Evolutionary conservation across 2,329 filamentous ascomycete species (phyloP).

Genomic region (Phaeoacremonium minimum): DNA sequence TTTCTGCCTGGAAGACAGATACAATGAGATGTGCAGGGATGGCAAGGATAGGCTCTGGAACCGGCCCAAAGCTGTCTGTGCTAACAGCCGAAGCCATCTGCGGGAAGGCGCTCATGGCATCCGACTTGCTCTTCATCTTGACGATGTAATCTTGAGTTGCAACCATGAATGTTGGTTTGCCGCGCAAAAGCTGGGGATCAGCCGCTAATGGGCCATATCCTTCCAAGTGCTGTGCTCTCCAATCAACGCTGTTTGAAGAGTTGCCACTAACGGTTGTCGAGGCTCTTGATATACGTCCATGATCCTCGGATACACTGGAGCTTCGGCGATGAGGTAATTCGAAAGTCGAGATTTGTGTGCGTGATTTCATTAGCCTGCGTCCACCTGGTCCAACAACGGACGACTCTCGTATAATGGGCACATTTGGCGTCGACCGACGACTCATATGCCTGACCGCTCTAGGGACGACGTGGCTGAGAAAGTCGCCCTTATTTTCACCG

Average conservation of each 20-base stretch:
- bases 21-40: slow-evolving; percentile 48
- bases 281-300: slow-evolving; percentile 16
- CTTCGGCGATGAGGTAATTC: slow-evolving; percentile 18
- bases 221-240: slow-evolving; percentile 23
- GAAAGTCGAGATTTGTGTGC: slow-evolving; percentile 12
- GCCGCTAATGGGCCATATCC: slow-evolving; percentile 41
- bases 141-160: slow-evolving; percentile 45
- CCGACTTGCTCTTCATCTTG: slow-evolving; percentile 43
- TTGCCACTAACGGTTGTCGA: slow-evolving; percentile 19
- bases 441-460: slow-evolving; percentile 16
- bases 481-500: slow-evolving; percentile 15
- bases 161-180: slow-evolving; percentile 48
- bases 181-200: slow-evolving; percentile 36
- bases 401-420: slow-evolving; percentile 3
- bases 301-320: slow-evolving; percentile 22
- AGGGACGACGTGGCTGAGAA: slow-evolving; percentile 15
- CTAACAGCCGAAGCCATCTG: slow-evolving; percentile 24
- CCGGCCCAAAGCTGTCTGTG: slow-evolving; percentile 19
- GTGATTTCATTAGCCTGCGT: slow-evolving; percentile 4
- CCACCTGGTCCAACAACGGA: slow-evolving; percentile 4
- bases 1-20: slow-evolving; percentile 48
- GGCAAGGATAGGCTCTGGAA: slow-evolving; percentile 28
- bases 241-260: slow-evolving; percentile 23
- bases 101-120: slow-evolving; percentile 43
- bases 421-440: slow-evolving; percentile 13